Percentiles rank a stretch among this genome's conserved stretches.
Evolutionary conservation across 768 basidiomycete species (phyloP).

Genomic region (Hypholoma sublateritium): DNA sequence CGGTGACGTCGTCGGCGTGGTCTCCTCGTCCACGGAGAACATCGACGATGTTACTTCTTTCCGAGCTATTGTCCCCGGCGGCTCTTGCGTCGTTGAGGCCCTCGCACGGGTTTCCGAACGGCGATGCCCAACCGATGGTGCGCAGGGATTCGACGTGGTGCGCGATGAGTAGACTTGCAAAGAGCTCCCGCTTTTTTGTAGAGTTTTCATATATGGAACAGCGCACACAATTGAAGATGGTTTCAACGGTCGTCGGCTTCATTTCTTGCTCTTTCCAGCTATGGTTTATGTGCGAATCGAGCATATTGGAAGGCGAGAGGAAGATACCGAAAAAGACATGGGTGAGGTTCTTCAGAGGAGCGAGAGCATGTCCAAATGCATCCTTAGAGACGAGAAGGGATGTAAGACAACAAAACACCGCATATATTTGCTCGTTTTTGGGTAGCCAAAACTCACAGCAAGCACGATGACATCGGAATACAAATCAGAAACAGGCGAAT

Average conservation of each 20-base stretch:
- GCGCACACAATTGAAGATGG: conserved; percentile 34
- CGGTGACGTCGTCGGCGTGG: neutral
- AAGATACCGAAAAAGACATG: conserved; percentile 62
- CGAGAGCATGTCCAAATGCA: conserved; percentile 15
- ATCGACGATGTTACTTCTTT: neutral
- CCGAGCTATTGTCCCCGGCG: neutral
- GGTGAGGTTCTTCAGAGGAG: conserved; percentile 39
- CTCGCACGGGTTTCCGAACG: conserved; percentile 17
- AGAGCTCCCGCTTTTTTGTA: conserved; percentile 45
- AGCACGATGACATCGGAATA: conserved; percentile 42
- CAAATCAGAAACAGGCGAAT: conserved; percentile 63
- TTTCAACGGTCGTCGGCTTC: conserved; percentile 21
- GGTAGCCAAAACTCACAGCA: conserved; percentile 43
- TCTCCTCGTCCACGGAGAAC: neutral
- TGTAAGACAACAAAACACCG: neutral
- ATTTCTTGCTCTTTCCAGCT: conserved; percentile 24
- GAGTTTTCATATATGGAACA: conserved; percentile 28
- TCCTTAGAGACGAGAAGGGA: conserved; percentile 5
- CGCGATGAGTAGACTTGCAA: conserved; percentile 46
- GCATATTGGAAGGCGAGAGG: conserved; percentile 53
- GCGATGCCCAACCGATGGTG: conserved; percentile 54
- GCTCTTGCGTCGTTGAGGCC: conserved; percentile 16
- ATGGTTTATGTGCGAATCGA: conserved; percentile 49
- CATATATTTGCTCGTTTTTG: neutral
- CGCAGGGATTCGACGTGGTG: conserved; percentile 41